Evolutionary conservation across 2,329 filamentous ascomycete genomes (phyloP), one percentile per base, ranked within the genome.

Genomic region (Talaromyces sp.): DNA sequence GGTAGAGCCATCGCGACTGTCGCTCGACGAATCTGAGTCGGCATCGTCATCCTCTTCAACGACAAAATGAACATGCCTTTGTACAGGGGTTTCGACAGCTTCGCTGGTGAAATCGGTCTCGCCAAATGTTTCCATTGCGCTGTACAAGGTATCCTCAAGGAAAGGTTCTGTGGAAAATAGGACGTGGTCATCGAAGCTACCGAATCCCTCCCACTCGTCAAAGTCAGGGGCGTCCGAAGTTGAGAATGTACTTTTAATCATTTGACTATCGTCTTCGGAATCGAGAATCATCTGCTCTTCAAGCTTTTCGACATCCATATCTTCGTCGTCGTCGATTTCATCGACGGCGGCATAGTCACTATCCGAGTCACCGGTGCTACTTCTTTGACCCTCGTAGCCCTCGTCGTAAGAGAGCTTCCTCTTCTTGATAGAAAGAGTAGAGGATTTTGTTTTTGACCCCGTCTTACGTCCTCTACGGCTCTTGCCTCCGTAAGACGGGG

Each of bases 251-350:
- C 64, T 67, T 19, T 57, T 65, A 7, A 74, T 41, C 2, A 69
- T 71, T 31, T 76, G 43, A 31, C 56, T 70, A 49, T 77, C 75
- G 64, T 75, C 73, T 63, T 80, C 78, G 7, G 77, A 79, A 60
- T 78, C 74, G 41, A 91, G 82, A 68, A 93, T 91, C 70, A 89
- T 86, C 76, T 88, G 84, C 81, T 93, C 91, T 85, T 95, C 91
- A 81, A 87, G 85, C 83, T 88, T 86, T 73, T 90, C 86, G 64
- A 94, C 87, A 83, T 91, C 87, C 69, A 90, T 87, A 76, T 94
- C 89, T 75, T 94, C 91, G 68, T 92, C 89, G 11, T 87, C 89
- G 71, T 93, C 91, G 70, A 96, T 89, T 60, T 92, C 87, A 73
- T 94, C 90, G 66, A 96, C 89, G 43, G 84, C 90, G 1, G 88